Evolutionary conservation across 1,139 yeast species (phyloP).

Genomic region (Oligophagozyma castellii): DNA sequence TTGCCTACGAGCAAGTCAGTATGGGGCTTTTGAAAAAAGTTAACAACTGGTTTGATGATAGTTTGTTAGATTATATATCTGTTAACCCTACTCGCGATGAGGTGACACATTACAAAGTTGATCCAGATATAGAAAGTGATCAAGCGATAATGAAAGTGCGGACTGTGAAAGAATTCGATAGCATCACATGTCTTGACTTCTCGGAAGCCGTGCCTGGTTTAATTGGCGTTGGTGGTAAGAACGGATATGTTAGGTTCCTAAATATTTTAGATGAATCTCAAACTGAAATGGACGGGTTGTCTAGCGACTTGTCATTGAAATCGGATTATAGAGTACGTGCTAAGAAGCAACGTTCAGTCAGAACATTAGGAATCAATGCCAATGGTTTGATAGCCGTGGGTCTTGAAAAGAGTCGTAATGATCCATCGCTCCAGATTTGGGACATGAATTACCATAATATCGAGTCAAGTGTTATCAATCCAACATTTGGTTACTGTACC

Average conservation of each 20-base stretch:
- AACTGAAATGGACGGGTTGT: constrained; percentile 11
- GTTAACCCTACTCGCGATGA: constrained; percentile 27
- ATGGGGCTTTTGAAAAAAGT: constrained; percentile 24
- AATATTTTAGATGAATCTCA: constrained; percentile 29
- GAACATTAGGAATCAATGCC: constrained; percentile 55
- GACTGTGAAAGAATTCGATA: constrained; percentile 53
- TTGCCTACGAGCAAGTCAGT: not conserved
- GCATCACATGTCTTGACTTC: constrained; percentile 59
- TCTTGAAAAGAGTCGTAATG: constrained; percentile 67
- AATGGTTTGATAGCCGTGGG: constrained; percentile 64
- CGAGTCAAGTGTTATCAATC: constrained; percentile 32
- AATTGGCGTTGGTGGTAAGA: constrained; percentile 60
- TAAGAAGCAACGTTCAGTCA: constrained; percentile 62
- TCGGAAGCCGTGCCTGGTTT: constrained; percentile 44
- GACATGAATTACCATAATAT: constrained; percentile 46
- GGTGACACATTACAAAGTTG: constrained; percentile 24
- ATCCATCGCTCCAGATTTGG: constrained; percentile 69
- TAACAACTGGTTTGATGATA: constrained; percentile 21
- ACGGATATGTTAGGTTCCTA: constrained; percentile 53
- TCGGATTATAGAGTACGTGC: constrained; percentile 33
- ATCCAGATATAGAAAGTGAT: constrained; percentile 25
- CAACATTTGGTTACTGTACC: constrained; percentile 48
- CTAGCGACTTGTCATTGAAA: constrained; percentile 2
- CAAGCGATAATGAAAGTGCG: constrained; percentile 34
- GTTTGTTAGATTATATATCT: constrained; percentile 21